Base-by-base conservation (phyloP, 768 basidiomycete species). In the Suillus sp. region DNA sequence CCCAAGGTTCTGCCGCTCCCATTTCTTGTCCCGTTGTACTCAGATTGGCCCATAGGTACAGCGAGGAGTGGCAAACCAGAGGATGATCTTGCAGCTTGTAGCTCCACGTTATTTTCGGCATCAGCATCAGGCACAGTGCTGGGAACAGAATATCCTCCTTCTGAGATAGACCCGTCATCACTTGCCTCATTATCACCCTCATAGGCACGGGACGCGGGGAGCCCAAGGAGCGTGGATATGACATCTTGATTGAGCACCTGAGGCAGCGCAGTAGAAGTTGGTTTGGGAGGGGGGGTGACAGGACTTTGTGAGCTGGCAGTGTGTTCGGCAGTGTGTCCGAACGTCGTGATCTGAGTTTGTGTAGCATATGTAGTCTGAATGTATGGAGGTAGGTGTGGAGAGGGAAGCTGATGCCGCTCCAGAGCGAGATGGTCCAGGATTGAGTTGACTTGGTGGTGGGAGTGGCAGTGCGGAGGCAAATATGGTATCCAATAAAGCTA, bases 241-340 rank as follows among this genome's bases (percentile, higher is more conserved):
- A 91, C 90, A 61, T 90, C 85, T 70, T 89, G 86, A 59, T 85
- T 87, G 51, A 92, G 82, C 22, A 91, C 81, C 70, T 91, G 89
- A 0, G 89, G 89, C 6, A 79, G 77, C 11, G 82, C 69, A 3
- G 78, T 80, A 1, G 78, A 78, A 2, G 84, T 83, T 1, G 86
- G 85, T 61, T 84, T 80, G 9, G 85, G 86, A n/a, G 85, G 83
- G 59, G 83, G 78, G 42, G 86, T 85, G 8, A 79, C 72, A 4
- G 69, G 74, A 40, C 70, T 65, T 34, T 78, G 74, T 2, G 65
- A 73, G 53, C 71, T 61, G 35, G 67, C 62, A 47, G 68, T 66
- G 35, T 66, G 70, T 63, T 68, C 50, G 34, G 68, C 61, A 43
- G 69, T 66, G 35, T 66, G 67, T 63, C 68, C 53, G 16, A 63